phyloP scores from a whole-genome alignment of 352 stramenopile genomes.

The Thalassiosira livingstoniorum region DNA sequence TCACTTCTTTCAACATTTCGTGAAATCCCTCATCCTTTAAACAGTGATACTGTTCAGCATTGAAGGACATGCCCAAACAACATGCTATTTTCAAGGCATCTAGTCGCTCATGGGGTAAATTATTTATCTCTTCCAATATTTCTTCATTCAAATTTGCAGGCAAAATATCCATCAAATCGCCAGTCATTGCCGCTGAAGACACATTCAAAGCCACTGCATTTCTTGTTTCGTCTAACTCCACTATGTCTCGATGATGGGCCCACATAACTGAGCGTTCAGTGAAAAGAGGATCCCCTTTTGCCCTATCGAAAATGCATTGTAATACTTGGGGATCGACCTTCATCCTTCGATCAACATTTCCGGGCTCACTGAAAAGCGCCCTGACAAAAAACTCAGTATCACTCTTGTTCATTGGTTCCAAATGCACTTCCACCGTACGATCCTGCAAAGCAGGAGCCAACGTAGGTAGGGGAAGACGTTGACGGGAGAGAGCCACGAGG shows the following conservation, averaged over 20 bases:
- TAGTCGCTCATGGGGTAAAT: constrained; percentile 40
- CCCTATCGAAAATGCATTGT: constrained; percentile 29
- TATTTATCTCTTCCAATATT: constrained; percentile 57
- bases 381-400: constrained; percentile 41
- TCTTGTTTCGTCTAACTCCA: constrained; percentile 49
- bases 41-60: constrained; percentile 31
- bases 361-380: constrained; percentile 30
- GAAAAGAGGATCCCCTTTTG: constrained; percentile 49
- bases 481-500: constrained; percentile 28
- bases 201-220: constrained; percentile 40
- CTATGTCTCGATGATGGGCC: constrained; percentile 51
- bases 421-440: constrained; percentile 17
- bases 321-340: constrained; percentile 29
- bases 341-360: constrained; percentile 34
- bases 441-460: constrained; percentile 4
- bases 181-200: background rate
- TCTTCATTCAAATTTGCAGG: constrained; percentile 38
- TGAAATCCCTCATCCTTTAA: constrained; percentile 40
- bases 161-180: constrained; percentile 30
- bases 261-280: constrained; percentile 47
- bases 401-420: constrained; percentile 27
- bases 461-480: constrained; percentile 16
- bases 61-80: constrained; percentile 52
- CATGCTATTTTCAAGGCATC: constrained; percentile 59
- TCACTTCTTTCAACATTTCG: constrained; percentile 26